These are phyloP conservation scores for Tulasnella sp. DNA, from an alignment of 768 basidiomycete species.

Conservation along the genomic window DNA sequence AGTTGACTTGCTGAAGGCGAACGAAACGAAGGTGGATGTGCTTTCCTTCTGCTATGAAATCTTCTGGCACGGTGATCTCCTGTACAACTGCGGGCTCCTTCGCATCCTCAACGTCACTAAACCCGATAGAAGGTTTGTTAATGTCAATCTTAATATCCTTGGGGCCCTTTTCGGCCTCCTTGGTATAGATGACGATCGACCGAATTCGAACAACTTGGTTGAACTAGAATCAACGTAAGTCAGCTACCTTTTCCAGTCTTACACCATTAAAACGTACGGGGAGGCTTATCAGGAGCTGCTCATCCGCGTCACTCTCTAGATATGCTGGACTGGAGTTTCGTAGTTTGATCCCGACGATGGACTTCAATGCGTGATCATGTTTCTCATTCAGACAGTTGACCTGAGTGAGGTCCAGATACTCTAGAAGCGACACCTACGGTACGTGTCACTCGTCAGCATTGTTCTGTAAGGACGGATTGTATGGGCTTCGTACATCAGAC, in stretches of 20 bases:
- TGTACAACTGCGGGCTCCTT: conserved; percentile 59
- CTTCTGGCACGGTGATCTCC: conserved; percentile 56
- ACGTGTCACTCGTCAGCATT: neutral
- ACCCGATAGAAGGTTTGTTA: conserved; percentile 63
- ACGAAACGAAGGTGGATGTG: conserved; percentile 63
- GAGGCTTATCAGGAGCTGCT: conserved; percentile 69
- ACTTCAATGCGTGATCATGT: conserved; percentile 53
- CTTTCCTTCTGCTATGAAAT: conserved; percentile 55
- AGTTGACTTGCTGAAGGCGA: conserved; percentile 69
- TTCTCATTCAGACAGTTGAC: conserved; percentile 73
- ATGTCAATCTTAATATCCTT: conserved; percentile 63
- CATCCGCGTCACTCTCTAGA: conserved; percentile 71
- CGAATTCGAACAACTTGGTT: conserved; percentile 69
- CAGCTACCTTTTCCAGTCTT: conserved; percentile 24
- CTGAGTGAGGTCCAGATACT: conserved; percentile 62
- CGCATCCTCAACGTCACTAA: conserved; percentile 65
- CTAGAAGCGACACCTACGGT: conserved; percentile 56
- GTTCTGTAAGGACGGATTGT: neutral
- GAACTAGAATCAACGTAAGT: conserved; percentile 53
- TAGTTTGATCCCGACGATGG: conserved; percentile 52
- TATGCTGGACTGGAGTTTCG: conserved; percentile 53
- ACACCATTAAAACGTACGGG: conserved; percentile 52
- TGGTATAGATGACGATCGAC: conserved; percentile 57
- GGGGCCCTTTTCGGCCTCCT: conserved; percentile 53
- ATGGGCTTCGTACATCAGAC: conserved; percentile 39